Base-by-base conservation (phyloP, 2,329 filamentous ascomycete species). In the Lasiodiplodia sp. region DNA sequence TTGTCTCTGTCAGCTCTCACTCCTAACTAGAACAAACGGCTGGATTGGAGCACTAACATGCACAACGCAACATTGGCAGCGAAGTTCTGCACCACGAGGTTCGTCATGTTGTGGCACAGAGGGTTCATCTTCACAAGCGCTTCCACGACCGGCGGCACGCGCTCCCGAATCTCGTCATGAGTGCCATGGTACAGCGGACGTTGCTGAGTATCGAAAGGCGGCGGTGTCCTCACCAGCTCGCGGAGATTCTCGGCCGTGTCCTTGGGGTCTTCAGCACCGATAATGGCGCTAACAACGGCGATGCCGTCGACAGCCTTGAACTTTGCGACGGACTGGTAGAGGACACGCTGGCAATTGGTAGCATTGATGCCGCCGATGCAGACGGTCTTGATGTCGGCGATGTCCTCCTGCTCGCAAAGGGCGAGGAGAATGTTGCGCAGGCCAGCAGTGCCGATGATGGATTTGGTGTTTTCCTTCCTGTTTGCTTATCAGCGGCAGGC, bases 71-170 rank as follows among this genome's bases (percentile, higher is more conserved):
- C 91, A 76, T 97, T 97, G 65, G 96, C 95, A 18, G 94, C 92
- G 75, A 98, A 92, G 81, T 97, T 97, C 76, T 97, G 94, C 25
- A 97, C 95, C 0, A 98, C 95, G 65, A 94, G 86, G 78, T 98
- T 98, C 66, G 96, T 98, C 93, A 98, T 98, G 81, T 97, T 97
- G 81, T 98, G 95, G 63, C 91, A 92, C 25, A 98, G 85, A 0
- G 94, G 94, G 68, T 87, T 90, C 53, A 81, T 84, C 2, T 83
- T 78, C 5, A 87, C 87, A 58, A 97, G 86, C 6, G 85, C 83
- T 69, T 82, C 83, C 53, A 96, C 83, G 21, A 92, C 80, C 3
- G 73, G 51, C 75, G 72, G 63, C 11, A 75, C 71, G 37, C 74
- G 65, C 34, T 68, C 21, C 18, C 71, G 51, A 34, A 79, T 49